A percentile compares a stretch with the other conserved stretches of the same genome.
Conservation (phyloP, 1,284 basidiomycete species). For the Takashimella koratensis region DNA sequence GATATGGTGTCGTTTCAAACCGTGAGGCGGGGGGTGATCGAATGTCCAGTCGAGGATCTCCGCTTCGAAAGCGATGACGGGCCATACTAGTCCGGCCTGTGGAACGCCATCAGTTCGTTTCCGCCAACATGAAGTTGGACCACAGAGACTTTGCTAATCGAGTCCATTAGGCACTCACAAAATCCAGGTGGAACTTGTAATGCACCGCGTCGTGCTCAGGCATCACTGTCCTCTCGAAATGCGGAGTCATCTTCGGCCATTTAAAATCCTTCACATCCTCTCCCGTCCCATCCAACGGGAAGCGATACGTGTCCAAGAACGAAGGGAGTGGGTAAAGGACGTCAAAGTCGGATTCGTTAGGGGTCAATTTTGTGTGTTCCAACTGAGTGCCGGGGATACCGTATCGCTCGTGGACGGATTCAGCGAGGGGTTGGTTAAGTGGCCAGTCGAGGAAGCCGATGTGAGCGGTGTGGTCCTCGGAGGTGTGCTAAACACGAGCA, state of each 20-base stretch:
- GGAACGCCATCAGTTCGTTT: not conserved
- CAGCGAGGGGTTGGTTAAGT: conserved; percentile 54
- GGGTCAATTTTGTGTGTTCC: conserved; percentile 33
- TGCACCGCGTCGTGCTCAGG: conserved; percentile 58
- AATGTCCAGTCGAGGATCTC: conserved; percentile 84
- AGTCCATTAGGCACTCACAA: conserved; percentile 68
- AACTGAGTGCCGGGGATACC: conserved; percentile 34
- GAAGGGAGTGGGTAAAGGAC: conserved; percentile 76
- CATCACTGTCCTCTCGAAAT: conserved; percentile 56
- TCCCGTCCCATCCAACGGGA: conserved; percentile 16
- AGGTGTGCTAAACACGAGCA: conserved; percentile 75
- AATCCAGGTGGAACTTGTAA: conserved; percentile 67
- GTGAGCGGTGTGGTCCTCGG: conserved; percentile 70
- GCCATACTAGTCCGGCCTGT: conserved; percentile 34
- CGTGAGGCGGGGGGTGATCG: conserved; percentile 67
- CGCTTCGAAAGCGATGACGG: conserved; percentile 86
- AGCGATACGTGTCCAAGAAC: conserved; percentile 43
- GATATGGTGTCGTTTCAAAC: conserved; percentile 78
- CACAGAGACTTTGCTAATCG: not conserved
- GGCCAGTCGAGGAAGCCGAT: conserved; percentile 69
- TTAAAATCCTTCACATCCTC: conserved; percentile 58
- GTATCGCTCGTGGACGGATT: conserved; percentile 61
- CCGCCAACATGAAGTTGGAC: too few relatives aligned
- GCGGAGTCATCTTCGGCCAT: conserved; percentile 31
- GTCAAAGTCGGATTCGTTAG: conserved; percentile 67